phyloP scores from a whole-genome alignment of 768 basidiomycete species.

The Boletus insuetus region DNA sequence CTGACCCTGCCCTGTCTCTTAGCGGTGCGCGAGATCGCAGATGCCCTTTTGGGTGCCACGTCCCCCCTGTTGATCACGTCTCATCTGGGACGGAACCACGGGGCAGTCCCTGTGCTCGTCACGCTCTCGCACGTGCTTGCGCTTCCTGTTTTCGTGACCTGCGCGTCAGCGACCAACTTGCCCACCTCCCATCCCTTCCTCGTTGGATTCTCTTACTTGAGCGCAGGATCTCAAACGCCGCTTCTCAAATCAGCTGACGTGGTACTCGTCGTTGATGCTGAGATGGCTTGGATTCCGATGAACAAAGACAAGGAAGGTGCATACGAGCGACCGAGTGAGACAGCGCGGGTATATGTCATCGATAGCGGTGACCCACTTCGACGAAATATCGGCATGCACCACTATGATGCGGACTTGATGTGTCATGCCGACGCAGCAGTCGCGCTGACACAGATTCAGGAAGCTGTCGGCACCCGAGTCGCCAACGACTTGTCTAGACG shows the following conservation, averaged over 20 bases:
- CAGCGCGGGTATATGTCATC: conserved; percentile 55
- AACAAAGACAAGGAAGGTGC: conserved; percentile 36
- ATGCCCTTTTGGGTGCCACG: conserved; percentile 47
- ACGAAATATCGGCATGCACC: conserved; percentile 44
- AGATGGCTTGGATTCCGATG: conserved; percentile 62
- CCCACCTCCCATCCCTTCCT: conserved; percentile 57
- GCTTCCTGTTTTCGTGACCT: conserved; percentile 52
- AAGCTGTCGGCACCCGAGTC: conserved; percentile 10
- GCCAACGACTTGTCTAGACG: conserved; percentile 13
- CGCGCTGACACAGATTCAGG: conserved; percentile 48
- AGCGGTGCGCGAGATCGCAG: conserved; percentile 41
- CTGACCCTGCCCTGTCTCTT: background rate
- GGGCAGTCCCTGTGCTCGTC: conserved; percentile 44
- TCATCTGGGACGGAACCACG: conserved; percentile 53
- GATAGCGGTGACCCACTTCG: conserved; percentile 65
- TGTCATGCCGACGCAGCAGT: conserved; percentile 55
- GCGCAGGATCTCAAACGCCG: conserved; percentile 41
- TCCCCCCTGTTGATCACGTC: conserved; percentile 66
- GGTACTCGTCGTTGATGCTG: conserved; percentile 62
- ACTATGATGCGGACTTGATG: conserved; percentile 54
- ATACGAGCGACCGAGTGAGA: conserved; percentile 34
- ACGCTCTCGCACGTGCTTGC: conserved; percentile 48
- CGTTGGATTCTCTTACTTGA: conserved; percentile 51
- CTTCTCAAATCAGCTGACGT: conserved; percentile 56
- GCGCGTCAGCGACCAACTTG: conserved; percentile 49